Evolutionary conservation across 805 yeast genomes (phyloP), one percentile per base, ranked within the genome.

Genomic region (Cyberlindnera veronae): DNA sequence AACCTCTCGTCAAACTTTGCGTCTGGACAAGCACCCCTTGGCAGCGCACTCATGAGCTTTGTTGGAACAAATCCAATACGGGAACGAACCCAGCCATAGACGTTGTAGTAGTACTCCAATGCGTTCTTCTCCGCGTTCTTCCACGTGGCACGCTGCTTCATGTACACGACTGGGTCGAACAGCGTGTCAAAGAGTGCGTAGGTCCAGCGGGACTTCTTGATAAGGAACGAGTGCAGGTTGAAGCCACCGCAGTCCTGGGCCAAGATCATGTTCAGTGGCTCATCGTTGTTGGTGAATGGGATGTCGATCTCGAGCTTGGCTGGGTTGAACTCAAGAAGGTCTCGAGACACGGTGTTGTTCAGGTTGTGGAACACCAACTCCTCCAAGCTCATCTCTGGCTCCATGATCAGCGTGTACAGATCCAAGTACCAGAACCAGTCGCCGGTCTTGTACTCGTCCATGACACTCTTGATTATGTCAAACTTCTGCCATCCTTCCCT

Each of bases 401-500:
- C 68, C 72, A 68, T 67, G 33, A 68, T 63, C 34, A 67, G 42
- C 2, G 72, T 60, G 41, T 64, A 60, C 32, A 67, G 43, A 44
- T 68, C 72, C 27, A 68, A 35, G 43, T 68, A 68, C 71, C 71
- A 68, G 45, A 61, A 64, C 72, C 72, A 67, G 28, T 56, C 59
- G 10, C 61, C 60, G 15, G 46, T 29, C 2, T 50, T 28, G n/a
- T 55, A 49, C 35, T 64, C 59, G 36, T 58, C 60, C 64, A 68
- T 61, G 2, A 62, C 60, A 21, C 52, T 59, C 29, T 64, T 55
- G 21, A 68, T 43, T 20, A 58, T 43, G 44, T 68, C 72, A 30
- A 66, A 61, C 43, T 67, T 67, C 46, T 65, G 71, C 72, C 72
- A 67, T 3, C 71, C 70, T 53, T 67, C 71, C 45, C 78, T 62